These are phyloP conservation scores for Rhizopus microsporus DNA, from an alignment of 371 early-diverging fungal species.

Conservation along the genomic window DNA sequence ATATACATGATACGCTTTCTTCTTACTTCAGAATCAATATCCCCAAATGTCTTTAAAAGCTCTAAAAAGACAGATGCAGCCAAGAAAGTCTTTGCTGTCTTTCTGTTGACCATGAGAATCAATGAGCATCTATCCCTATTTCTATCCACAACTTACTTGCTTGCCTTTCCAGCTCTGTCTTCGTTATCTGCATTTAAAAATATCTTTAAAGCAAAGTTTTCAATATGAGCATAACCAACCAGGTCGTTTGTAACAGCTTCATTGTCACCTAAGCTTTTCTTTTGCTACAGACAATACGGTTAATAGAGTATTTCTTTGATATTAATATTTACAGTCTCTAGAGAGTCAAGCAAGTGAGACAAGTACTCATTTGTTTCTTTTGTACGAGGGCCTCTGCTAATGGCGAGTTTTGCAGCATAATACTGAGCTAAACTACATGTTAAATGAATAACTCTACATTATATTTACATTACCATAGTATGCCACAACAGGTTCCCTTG, in stretches of 20 bases:
- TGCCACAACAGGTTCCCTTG: conserved; percentile 82
- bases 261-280: conserved; percentile 58
- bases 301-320: background rate
- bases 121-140: background rate
- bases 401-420: conserved; percentile 86
- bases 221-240: conserved; percentile 83
- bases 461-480: conserved; percentile 60
- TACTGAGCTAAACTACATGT: conserved; percentile 65
- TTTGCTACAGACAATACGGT: conserved; percentile 55
- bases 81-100: conserved; percentile 85
- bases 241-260: conserved; percentile 80
- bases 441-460: background rate
- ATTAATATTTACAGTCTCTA: conserved; percentile 66
- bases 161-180: conserved; percentile 78
- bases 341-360: conserved; percentile 65
- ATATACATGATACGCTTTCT: background rate
- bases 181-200: conserved; percentile 92
- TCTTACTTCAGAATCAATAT: conserved; percentile 67
- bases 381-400: conserved; percentile 60
- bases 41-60: conserved; percentile 78
- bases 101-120: conserved; percentile 42
- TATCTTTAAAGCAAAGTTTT: conserved; percentile 88
- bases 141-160: conserved; percentile 55
- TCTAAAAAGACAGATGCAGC: conserved; percentile 86
- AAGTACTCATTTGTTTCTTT: conserved; percentile 69